Evolutionary conservation across 176 grass and related monocot species (phyloP), one percentile per base, ranked within the genome.

Genomic region (Phoenix dactylifera): DNA sequence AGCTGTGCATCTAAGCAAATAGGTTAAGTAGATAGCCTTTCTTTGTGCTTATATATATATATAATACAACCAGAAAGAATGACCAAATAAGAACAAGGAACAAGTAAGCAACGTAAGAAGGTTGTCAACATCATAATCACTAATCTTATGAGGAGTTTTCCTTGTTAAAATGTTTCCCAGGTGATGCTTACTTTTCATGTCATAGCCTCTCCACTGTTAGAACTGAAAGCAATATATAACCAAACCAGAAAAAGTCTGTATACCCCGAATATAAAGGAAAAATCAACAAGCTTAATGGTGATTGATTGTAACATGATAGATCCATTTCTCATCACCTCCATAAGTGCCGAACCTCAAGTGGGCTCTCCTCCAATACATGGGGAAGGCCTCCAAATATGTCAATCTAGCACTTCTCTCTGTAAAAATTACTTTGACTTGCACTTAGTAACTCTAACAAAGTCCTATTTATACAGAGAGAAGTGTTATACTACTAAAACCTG

Each of bases 41-140:
- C 76, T 52, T 74, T 76, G 59, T 9, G 32, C 32, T 35, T 35
- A 89, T 89, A 44, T 77, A 74, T 77, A 74, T 55, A 29, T 77
- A 74, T 50, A 29, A 69, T 53, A 30, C 68, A 62, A 17, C 23
- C 25, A 23, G 69, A 73, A 74, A 56, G 66, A 60, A 20, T 20
- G 18, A 18, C 18, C 19, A 18, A 20, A 6, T 20, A 18, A 20
- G 4, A 3, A 55, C 6, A 54, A 54, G 18, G 1, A 54, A 18
- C 16, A 7, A 9, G 5, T 18, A 16, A 20, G 17, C 7, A 6
- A 18, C 6, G 10, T 0, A 6, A 55, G 17, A 55, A 55, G 52
- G 18, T 55, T 22, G 19, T 55, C 18, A 55, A 55, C 18, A 12
- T 55, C 19, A 55, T 19, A 22, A 7, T 55, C 7, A n/a, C 19